Base-by-base conservation (phyloP, 2,329 filamentous ascomycete species). In the Alternaria arbusti region DNA sequence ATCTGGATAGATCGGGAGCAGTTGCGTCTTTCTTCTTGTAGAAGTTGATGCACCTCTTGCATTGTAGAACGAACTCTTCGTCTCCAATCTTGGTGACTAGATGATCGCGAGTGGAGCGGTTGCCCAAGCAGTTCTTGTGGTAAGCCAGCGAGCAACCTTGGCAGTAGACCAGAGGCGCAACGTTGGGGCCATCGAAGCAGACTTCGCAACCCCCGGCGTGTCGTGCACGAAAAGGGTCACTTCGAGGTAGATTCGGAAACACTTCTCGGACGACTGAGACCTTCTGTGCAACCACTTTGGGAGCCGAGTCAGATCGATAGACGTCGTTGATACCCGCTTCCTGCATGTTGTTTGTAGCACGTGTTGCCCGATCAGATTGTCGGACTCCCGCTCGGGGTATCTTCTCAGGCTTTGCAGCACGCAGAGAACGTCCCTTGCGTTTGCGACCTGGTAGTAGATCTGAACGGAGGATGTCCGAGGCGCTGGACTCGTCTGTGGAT, bases 131-230 rank as follows among this genome's bases (percentile, higher is more conserved):
- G 44, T 82, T 82, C 78, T 92, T 93, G 80, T 99, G 96, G 70
- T 93, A 97, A 0, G 91, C 86, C 51, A 90, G 84, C 2, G 90
- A 93, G 77, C 96, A 99, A 28, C 96, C 96, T 81, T 99, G 96
- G 71, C 96, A 99, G 74, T 90, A 90, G 32, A 99, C 86, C 23
- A 99, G 83, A 43, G 87, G 84, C 1, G 92, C 93, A 74, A 89
- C 90, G 61, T 84, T 85, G 1, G 81, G 78, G 22, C 85, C 82
- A 51, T 86, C 82, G 9, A 86, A 86, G 75, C 96, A 99, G 3
- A 88, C 86, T 69, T 92, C 90, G 78, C 96, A 99, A 8, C 82
- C 83, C 44, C 87, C 83, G 50, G 86, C 87, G 78, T 99, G 96
- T 11, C 87, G 86, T 22, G 84, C 82, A 57, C 86, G 86, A 78